Evolutionary conservation across 2,329 filamentous ascomycete species (phyloP).

Genomic region (Cryphonectria carpinicola): DNA sequence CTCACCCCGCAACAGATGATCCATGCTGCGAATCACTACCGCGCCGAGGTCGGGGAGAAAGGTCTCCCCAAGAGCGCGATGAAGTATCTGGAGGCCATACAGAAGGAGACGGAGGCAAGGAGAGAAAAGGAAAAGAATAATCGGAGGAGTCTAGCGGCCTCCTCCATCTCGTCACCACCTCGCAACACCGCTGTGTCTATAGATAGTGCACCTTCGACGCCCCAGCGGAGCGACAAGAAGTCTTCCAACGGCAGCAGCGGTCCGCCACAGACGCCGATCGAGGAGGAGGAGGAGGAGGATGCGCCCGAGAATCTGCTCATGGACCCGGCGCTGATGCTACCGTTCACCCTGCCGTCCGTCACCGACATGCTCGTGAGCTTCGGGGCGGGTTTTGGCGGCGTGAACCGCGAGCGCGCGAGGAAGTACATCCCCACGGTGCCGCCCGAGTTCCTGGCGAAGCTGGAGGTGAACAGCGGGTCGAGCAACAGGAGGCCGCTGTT

Average conservation of each 20-base stretch:
- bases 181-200: slow-evolving; percentile 38
- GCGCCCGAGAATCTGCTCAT: slow-evolving; percentile 76
- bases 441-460: slow-evolving; percentile 86
- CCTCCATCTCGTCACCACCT: slow-evolving; percentile 28
- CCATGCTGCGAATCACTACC: slow-evolving; percentile 89
- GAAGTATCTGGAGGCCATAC: slow-evolving; percentile 81
- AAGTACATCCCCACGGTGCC: slow-evolving; percentile 97
- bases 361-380: slow-evolving; percentile 98
- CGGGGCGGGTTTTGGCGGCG: slow-evolving; percentile 89
- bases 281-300: slow-evolving; percentile 67
- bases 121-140: slow-evolving; percentile 55
- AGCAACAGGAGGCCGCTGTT: slow-evolving; percentile 59
- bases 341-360: slow-evolving; percentile 92
- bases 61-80: slow-evolving; percentile 83
- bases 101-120: slow-evolving; percentile 71
- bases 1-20: slow-evolving; percentile 87
- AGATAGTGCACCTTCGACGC: slow-evolving; percentile 50
- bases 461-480: slow-evolving; percentile 62
- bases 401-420: slow-evolving; percentile 87
- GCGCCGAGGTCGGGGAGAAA: slow-evolving; percentile 94
- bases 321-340: slow-evolving; percentile 89
- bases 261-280: slow-evolving; percentile 45
- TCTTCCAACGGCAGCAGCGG: slow-evolving; percentile 47
- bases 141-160: slow-evolving; percentile 47
- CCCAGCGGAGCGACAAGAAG: slow-evolving; percentile 40